phyloP scores from a whole-genome alignment of 169 alveolate genomes.

The Plasmodium coatneyi region DNA sequence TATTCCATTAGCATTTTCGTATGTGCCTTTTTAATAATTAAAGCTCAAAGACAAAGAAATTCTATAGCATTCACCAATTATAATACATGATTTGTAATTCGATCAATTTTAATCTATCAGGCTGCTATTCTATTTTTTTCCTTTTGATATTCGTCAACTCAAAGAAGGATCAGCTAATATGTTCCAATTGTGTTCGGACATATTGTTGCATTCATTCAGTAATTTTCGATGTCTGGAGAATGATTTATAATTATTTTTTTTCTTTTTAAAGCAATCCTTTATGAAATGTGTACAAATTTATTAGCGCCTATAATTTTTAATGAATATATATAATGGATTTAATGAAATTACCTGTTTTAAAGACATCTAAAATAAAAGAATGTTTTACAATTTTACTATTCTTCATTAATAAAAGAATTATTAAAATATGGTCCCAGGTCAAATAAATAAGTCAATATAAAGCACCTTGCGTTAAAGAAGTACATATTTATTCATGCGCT shows the following conservation, averaged over 20 bases:
- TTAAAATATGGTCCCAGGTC: not conserved
- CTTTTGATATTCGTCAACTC: not conserved
- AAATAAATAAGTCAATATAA: not conserved
- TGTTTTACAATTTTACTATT: not conserved
- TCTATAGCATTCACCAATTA: not conserved
- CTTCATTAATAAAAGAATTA: not conserved
- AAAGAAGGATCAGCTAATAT: not conserved
- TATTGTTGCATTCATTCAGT: not conserved
- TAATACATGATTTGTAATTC: not conserved
- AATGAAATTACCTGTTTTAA: not conserved
- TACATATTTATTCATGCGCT: not conserved
- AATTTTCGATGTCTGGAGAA: not conserved
- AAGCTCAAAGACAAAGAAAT: not conserved
- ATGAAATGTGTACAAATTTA: not conserved
- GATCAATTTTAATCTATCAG: not conserved
- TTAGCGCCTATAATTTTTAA: not conserved
- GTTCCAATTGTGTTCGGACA: not conserved
- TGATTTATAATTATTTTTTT: not conserved
- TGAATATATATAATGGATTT: not conserved
- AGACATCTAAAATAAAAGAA: not conserved
- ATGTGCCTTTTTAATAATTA: not conserved
- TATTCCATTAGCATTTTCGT: not conserved
- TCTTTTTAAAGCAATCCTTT: not conserved
- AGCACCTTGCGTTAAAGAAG: not conserved
- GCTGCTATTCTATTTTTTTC: not conserved